Evolutionary conservation across 306 rosid genomes (phyloP).

Genomic region (Fragaria vesca): DNA sequence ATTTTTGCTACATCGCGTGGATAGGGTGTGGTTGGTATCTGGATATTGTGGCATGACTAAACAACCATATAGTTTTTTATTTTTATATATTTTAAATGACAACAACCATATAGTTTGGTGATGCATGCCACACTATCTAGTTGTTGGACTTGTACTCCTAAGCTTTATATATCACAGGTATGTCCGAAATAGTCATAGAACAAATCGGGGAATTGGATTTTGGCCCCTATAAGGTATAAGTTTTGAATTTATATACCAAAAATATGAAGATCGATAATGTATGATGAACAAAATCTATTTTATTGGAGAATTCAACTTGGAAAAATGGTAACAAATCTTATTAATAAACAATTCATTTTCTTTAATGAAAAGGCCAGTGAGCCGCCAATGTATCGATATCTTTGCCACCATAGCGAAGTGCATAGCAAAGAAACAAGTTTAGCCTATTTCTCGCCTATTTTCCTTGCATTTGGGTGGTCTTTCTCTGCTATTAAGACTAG

Average conservation of each 20-base stretch:
- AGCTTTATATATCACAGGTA: not conserved
- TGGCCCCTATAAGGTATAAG: not conserved
- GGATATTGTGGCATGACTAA: not conserved
- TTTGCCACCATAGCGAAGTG: too few species aligned
- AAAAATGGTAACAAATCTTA: not conserved
- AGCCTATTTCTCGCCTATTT: too few species aligned
- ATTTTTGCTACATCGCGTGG: not conserved
- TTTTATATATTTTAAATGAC: not conserved
- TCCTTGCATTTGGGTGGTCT: too few species aligned
- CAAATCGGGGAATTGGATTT: not conserved
- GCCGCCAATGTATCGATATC: too few species aligned
- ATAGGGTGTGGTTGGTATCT: not conserved
- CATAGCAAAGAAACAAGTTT: too few species aligned
- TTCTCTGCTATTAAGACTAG: too few species aligned
- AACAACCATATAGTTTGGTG: constrained; percentile 1
- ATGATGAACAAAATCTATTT: not conserved
- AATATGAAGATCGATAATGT: not conserved
- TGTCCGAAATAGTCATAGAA: not conserved
- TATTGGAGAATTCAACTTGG: not conserved
- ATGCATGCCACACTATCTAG: not conserved
- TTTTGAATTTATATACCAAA: not conserved
- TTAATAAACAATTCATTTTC: too few species aligned
- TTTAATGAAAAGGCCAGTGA: too few species aligned
- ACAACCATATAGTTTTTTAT: not conserved
- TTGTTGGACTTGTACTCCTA: not conserved